Evolutionary conservation across 1,284 basidiomycete genomes (phyloP).

Genomic region (Tilletia caries): DNA sequence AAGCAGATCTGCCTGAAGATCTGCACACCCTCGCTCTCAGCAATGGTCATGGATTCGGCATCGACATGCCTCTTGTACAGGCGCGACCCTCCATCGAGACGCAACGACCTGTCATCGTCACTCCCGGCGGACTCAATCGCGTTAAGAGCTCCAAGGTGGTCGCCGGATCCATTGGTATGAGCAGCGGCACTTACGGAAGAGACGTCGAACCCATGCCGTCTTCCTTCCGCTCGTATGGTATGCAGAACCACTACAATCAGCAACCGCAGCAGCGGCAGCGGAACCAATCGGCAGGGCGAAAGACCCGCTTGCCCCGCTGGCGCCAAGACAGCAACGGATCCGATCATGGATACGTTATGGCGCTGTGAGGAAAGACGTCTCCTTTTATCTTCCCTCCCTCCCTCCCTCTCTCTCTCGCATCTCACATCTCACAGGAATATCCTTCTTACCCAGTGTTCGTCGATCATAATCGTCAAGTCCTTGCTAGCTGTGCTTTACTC

Average conservation of each 20-base stretch:
- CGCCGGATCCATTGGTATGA: not conserved
- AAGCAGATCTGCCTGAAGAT: too few relatives aligned
- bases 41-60: not conserved
- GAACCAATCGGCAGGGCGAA: too few relatives aligned
- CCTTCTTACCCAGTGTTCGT: too few relatives aligned
- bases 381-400: not conserved
- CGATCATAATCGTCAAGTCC: too few relatives aligned
- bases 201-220: not conserved
- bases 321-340: conserved; percentile 9
- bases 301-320: not conserved
- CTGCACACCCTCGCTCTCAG: not conserved
- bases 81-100: not conserved
- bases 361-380: not conserved
- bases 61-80: not conserved
- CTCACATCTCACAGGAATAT: too few relatives aligned
- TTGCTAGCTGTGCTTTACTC: too few relatives aligned
- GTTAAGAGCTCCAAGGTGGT: conserved; percentile 1
- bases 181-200: too few relatives aligned
- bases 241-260: too few relatives aligned
- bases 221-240: too few relatives aligned
- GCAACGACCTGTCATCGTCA: conserved; percentile 3
- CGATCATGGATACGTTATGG: conserved; percentile 5
- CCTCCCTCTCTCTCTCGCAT: not conserved
- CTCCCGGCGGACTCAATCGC: not conserved
- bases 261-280: too few relatives aligned